Evolutionary conservation across 2,329 filamentous ascomycete species (phyloP).

Genomic region (Sporothrix curviconia): DNA sequence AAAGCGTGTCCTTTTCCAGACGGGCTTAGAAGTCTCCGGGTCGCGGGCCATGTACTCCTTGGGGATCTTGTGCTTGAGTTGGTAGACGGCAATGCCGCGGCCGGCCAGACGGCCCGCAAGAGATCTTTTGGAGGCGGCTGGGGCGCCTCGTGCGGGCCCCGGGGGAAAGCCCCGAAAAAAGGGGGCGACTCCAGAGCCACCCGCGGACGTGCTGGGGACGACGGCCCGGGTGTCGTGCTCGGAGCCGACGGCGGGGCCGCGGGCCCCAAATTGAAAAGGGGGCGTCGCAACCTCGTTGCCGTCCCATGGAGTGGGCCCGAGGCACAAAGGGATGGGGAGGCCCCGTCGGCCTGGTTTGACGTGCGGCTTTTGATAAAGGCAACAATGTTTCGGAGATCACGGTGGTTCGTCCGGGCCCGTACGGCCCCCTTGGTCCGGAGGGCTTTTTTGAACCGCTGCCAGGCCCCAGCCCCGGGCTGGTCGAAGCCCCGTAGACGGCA

Average conservation of each 20-base stretch:
- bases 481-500: slow-evolving; percentile 71
- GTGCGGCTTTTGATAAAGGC: slow-evolving; percentile 62
- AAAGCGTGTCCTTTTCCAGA: slow-evolving; percentile 60
- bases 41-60: slow-evolving; percentile 61
- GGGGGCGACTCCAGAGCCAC: slow-evolving; percentile 71
- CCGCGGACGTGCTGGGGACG: slow-evolving; percentile 58
- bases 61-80: slow-evolving; percentile 61
- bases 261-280: no score
- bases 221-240: slow-evolving; percentile 44
- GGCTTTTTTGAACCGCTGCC: slow-evolving; percentile 58
- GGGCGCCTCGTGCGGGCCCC: slow-evolving; percentile 60
- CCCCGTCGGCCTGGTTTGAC: slow-evolving; percentile 27
- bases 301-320: slow-evolving; percentile 91
- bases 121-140: slow-evolving; percentile 53
- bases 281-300: slow-evolving; percentile 68
- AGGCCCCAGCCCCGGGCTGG: slow-evolving; percentile 86
- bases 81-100: slow-evolving; percentile 58
- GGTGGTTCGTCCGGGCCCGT: slow-evolving; percentile 65
- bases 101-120: slow-evolving; percentile 61
- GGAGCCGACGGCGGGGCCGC: slow-evolving; percentile 35
- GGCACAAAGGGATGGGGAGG: slow-evolving; percentile 69
- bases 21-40: slow-evolving; percentile 52
- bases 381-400: slow-evolving; percentile 74
- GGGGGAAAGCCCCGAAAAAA: slow-evolving; percentile 70
- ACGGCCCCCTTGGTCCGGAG: slow-evolving; percentile 57